Base-by-base conservation (phyloP, 2,329 filamentous ascomycete genomes). In the Exophiala alcalophila region DNA sequence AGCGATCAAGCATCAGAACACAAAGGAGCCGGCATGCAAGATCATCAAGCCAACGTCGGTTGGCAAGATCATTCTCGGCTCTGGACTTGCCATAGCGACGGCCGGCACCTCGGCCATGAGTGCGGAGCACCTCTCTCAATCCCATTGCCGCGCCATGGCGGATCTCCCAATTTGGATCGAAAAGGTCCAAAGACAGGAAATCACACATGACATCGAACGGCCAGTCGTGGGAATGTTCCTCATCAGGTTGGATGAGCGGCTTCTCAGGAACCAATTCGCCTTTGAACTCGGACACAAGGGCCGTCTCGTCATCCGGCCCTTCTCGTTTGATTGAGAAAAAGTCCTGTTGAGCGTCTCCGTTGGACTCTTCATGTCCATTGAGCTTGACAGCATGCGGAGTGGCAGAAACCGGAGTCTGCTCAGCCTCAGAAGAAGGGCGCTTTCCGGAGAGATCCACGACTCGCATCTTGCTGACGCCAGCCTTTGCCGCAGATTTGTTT, bases 61-160 rank as follows among this genome's bases (percentile, higher is more conserved):
- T 98, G 30, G 86, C 72, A 1, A 66, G 61, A 58, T 95, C 80
- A 59, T 98, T 98, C 57, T 94, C 83, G 19, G 67, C 59, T 52
- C 80, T 78, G 7, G 76, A 75, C 62, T 84, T 91, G 47, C 81
- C 83, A 48, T 76, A 80, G 43, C 80, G 62, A 38, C 91, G 82
- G 25, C 92, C 94, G 44, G 92, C 91, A 43, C 91, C 92, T 37
- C 73, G 79, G 29, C 92, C 92, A 59, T 98, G 92, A n/a, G 89
- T 85, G 49, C 91, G 82, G 37, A 96, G 75, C 12, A 98, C 81
- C 65, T 98, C 92, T 59, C 92, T 80, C 25, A 98, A 71, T 8
- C 88, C 92, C 83, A 98, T 92, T 10, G 92, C 90, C 42, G 94
- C 92, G 58, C 92, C 92, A 63, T 98, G 92, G 11, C 92, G 84